These are phyloP conservation scores for Tolypocladium ophioglossoides DNA, from an alignment of 2,329 filamentous ascomycete genomes.

Conservation along the genomic window DNA sequence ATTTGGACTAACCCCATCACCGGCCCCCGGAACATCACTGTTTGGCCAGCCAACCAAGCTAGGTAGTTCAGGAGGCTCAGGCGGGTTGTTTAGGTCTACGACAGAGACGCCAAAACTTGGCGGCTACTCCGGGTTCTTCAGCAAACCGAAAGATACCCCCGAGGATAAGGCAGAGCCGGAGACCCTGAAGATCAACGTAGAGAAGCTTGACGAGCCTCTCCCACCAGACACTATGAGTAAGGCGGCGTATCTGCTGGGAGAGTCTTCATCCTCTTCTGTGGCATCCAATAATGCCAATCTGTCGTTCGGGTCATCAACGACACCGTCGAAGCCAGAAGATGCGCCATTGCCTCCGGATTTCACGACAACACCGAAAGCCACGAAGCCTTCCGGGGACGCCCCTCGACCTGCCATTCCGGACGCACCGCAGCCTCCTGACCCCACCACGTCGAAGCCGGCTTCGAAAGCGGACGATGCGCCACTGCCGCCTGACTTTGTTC, in stretches of 20 bases:
- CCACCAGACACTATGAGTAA: slow-evolving; percentile 48
- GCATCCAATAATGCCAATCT: slow-evolving; percentile 23
- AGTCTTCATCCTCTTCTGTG: slow-evolving; percentile 42
- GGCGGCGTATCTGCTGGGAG: slow-evolving; percentile 34
- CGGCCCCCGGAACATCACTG: slow-evolving; percentile 18
- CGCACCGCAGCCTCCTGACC: slow-evolving; percentile 33
- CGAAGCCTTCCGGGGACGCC: slow-evolving; percentile 6
- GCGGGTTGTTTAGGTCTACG: slow-evolving; percentile 17
- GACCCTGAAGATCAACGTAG: slow-evolving; percentile 26
- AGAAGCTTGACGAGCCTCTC: slow-evolving; percentile 31
- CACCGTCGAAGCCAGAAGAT: slow-evolving; percentile 16
- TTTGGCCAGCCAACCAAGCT: slow-evolving; percentile 25
- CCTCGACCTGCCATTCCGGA: slow-evolving; percentile 15
- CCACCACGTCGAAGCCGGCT: slow-evolving; percentile 14
- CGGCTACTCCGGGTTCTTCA: slow-evolving; percentile 13
- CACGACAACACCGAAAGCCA: slow-evolving; percentile 9
- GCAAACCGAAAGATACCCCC: slow-evolving; percentile 7
- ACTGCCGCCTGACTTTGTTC: slow-evolving; percentile 26
- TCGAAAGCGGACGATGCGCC: slow-evolving; percentile 26
- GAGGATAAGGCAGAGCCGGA: slow-evolving; percentile 9
- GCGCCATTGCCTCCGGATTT: slow-evolving; percentile 35
- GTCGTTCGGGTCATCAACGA: slow-evolving; percentile 18
- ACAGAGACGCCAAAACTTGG: slow-evolving; percentile 15
- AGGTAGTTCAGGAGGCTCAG: slow-evolving; percentile 7
- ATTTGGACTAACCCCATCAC: slow-evolving; percentile 28